phyloP scores from a whole-genome alignment of 1,284 basidiomycete species.

The Cryptococcus jaspeensis region DNA sequence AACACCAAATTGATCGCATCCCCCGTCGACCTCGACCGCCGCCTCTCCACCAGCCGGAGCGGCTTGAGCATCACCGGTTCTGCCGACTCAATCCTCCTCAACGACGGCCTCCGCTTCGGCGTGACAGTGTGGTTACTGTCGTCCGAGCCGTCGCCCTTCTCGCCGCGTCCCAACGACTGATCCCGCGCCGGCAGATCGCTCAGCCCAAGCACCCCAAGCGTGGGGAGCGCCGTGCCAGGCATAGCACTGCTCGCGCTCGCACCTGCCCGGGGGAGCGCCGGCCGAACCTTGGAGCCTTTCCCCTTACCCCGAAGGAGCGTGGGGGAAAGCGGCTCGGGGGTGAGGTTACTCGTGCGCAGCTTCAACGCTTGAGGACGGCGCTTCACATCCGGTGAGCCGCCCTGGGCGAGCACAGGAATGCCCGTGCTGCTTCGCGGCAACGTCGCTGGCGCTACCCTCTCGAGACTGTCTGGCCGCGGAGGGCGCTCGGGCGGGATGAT shows the following conservation, averaged over 20 bases:
- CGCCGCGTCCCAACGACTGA: no score
- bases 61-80: neutral
- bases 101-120: neutral
- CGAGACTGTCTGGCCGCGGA: no score
- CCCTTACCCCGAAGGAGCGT: neutral
- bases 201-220: neutral
- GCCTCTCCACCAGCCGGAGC: neutral
- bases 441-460: no score
- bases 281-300: neutral
- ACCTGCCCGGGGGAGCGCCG: neutral
- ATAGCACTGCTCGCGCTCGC: neutral
- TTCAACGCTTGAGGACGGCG: conserved; percentile 19
- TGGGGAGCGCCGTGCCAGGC: neutral
- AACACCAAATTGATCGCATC: conserved; percentile 2
- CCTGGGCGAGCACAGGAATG: no score
- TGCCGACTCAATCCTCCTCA: no score
- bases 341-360: conserved; percentile 21
- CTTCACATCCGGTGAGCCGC: neutral
- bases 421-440: no score
- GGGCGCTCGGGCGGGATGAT: no score
- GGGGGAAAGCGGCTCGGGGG: neutral
- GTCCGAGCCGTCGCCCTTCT: neutral
- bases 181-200: neutral
- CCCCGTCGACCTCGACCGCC: conserved; percentile 7
- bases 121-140: neutral